Evolutionary conservation across 2,329 filamentous ascomycete species (phyloP).

Genomic region (Trichoderma lentiforme): DNA sequence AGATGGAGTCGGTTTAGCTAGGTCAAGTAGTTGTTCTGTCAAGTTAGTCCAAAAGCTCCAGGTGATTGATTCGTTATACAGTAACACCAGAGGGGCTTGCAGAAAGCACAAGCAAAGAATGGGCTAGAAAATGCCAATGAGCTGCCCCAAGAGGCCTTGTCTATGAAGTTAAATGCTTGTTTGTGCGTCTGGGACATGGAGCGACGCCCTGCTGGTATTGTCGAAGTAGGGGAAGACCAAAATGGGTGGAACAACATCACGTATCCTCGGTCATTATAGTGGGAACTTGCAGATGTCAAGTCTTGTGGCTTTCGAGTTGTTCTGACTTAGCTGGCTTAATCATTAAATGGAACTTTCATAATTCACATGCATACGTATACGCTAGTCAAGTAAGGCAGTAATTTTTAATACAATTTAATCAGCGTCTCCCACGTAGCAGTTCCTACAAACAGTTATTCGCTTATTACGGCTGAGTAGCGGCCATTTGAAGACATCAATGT

Average conservation of each 20-base stretch:
- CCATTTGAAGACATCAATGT: neutral
- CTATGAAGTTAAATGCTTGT: neutral
- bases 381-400: neutral
- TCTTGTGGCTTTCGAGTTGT: neutral
- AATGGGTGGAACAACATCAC: neutral
- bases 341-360: neutral
- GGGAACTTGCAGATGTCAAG: neutral
- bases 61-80: neutral
- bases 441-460: neutral
- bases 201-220: neutral
- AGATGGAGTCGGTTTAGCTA: too few relatives aligned
- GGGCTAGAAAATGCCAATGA: neutral
- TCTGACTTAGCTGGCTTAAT: neutral
- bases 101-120: neutral
- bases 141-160: neutral
- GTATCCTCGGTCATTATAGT: too few relatives aligned
- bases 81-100: neutral
- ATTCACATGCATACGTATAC: neutral
- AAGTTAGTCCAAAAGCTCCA: neutral
- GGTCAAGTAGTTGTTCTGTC: neutral
- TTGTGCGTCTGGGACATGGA: neutral
- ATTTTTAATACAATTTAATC: neutral
- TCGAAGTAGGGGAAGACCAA: neutral
- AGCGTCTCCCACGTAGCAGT: neutral
- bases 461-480: neutral